Evolutionary conservation across 148 eudicot species (phyloP).

Genomic region (Rhododendron ovatum): DNA sequence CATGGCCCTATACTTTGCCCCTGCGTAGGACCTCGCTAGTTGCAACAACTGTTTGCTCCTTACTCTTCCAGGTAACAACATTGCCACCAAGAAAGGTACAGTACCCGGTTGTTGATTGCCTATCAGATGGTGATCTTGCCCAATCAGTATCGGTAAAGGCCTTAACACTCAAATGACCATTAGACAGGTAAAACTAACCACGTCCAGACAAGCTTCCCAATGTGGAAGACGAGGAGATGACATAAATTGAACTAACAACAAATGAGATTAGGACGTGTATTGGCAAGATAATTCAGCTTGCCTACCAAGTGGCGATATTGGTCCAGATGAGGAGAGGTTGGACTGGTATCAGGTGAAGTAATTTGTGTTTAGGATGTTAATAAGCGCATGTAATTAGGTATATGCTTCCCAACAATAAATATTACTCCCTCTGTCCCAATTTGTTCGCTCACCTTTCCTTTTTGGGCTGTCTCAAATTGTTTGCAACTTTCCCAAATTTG

Average conservation of each 20-base stretch:
- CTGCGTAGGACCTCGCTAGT: neutral
- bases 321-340: neutral
- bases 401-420: neutral
- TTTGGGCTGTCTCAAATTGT: no score
- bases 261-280: neutral
- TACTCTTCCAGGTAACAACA: no score
- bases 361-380: neutral
- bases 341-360: neutral
- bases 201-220: neutral
- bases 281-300: no score
- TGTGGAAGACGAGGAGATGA: neutral
- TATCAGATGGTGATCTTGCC: neutral
- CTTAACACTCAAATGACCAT: neutral
- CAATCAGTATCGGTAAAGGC: neutral
- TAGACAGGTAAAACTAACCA: neutral
- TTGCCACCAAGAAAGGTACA: neutral
- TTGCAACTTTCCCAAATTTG: no score
- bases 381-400: neutral
- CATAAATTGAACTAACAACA: neutral
- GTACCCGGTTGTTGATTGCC: neutral
- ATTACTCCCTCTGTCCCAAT: neutral
- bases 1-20: neutral
- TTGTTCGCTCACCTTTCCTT: no score
- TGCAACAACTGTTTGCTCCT: neutral
- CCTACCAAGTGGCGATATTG: no score